Evolutionary conservation across 2,329 filamentous ascomycete species (phyloP), one percentile per base, ranked within the genome.

Genomic region (Aspergillus transmontanensis): DNA sequence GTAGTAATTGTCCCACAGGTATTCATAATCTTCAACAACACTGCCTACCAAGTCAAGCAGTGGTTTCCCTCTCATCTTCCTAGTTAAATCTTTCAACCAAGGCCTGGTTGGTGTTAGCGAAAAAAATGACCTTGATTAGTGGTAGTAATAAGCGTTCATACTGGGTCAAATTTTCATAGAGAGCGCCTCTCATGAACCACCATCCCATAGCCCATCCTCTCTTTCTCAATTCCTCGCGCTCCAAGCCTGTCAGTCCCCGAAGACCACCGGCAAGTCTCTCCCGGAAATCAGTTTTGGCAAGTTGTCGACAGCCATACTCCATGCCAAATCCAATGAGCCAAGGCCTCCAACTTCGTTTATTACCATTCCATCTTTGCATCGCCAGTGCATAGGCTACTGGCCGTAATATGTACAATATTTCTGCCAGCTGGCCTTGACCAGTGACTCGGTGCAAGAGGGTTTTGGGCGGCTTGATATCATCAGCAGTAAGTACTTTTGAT

Each of bases 1-100:
- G 79, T 98, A 96, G 78, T 97, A 98, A 72, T 96, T 94, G 79
- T 97, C 93, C 95, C 95, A 99, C 36, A 99, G 83, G 76, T 96
- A 98, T 78, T 97, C 92, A 76, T 99, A 99, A 77, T 99, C 95
- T 75, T 97, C 93, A 66, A 98, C 79, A 53, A 99, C 90, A 62
- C 91, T 92, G 10, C 89, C 91, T 28, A 97, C 84, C 75, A 99
- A 87, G 68, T 91, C 89, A 54, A 96, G 86, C 78, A 97, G 84
- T 58, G 91, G 89, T 73, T 89, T 90, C 68, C 88, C 83, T 73
- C 84, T 89, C 68, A 97, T 85, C 72, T 89, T 90, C 34, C 83
- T 83, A 9, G 94, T 89, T 16, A 94, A 78, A 5, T 87, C 86
- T 78, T 91, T 92, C 60, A 90, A 81, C 81, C 85, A 86, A 10